phyloP scores from a whole-genome alignment of 345 rosid species.

The Syzygium oleosum region DNA sequence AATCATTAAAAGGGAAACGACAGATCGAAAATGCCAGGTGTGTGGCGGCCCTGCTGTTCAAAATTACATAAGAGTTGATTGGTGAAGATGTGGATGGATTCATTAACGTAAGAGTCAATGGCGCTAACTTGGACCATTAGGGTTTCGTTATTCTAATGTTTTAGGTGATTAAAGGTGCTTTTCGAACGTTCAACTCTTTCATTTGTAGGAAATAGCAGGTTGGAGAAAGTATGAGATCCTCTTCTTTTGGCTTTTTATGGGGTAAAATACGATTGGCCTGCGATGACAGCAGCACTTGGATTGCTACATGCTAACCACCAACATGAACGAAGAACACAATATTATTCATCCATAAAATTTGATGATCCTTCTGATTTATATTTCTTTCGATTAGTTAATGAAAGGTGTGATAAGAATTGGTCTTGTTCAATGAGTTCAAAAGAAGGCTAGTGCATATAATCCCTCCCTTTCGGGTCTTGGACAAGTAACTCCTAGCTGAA shows the following conservation, averaged over 20 bases:
- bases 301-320: background rate
- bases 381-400: background rate
- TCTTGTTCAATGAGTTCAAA: background rate
- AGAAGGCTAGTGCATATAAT: background rate
- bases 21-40: background rate
- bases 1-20: background rate
- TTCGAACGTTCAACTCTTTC: background rate
- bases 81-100: background rate
- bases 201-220: background rate
- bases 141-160: background rate
- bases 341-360: background rate
- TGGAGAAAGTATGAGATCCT: background rate
- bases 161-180: background rate
- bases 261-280: background rate
- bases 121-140: background rate
- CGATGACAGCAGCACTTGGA: background rate
- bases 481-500: background rate
- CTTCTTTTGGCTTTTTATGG: background rate
- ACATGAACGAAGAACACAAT: background rate
- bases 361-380: background rate
- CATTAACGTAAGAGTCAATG: background rate
- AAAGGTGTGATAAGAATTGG: background rate
- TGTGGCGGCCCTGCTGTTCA: background rate
- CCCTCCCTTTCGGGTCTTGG: background rate
- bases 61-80: background rate